Percentiles rank a stretch among this genome's conserved stretches.
Evolutionary conservation across 1,284 basidiomycete species (phyloP).

Genomic region (Takashimella koratensis): DNA sequence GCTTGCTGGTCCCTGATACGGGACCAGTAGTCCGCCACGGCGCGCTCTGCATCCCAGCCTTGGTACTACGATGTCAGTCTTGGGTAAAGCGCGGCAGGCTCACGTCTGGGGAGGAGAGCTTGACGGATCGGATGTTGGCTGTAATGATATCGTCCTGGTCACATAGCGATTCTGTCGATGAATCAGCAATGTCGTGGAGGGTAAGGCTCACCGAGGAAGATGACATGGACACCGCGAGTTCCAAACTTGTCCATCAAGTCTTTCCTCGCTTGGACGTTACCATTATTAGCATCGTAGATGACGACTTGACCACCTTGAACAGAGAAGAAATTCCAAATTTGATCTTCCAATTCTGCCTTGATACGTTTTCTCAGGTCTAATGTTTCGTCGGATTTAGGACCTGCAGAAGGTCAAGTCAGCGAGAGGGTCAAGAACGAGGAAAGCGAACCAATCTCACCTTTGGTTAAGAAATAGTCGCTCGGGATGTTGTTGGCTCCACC

Average conservation of each 20-base stretch:
- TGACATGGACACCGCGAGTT: slow-evolving; percentile 78
- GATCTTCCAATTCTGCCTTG: slow-evolving; percentile 74
- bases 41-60: slow-evolving; percentile 86
- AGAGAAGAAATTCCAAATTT: slow-evolving; percentile 86
- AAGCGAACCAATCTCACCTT: slow-evolving; percentile 55
- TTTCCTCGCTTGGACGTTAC: slow-evolving; percentile 64
- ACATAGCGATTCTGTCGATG: slow-evolving; percentile 67
- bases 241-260: slow-evolving; percentile 79
- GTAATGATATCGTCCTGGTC: slow-evolving; percentile 90
- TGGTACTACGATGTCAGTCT: slow-evolving; percentile 62
- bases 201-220: slow-evolving; percentile 71
- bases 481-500: slow-evolving; percentile 86
- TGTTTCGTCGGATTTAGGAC: slow-evolving; percentile 74
- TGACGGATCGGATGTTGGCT: slow-evolving; percentile 91
- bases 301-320: slow-evolving; percentile 80
- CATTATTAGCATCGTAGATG: slow-evolving; percentile 99
- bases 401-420: slow-evolving; percentile 45
- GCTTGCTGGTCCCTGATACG: slow-evolving; percentile 86
- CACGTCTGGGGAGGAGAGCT: slow-evolving; percentile 95
- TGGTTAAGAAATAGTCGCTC: slow-evolving; percentile 76
- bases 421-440: slow-evolving; percentile 7
- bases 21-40: slow-evolving; percentile 82
- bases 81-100: slow-evolving; percentile 35
- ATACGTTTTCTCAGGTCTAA: slow-evolving; percentile 69
- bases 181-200: slow-evolving; percentile 8